Evolutionary conservation across 1,284 basidiomycete species (phyloP).

Genomic region (Ustilago hordei): DNA sequence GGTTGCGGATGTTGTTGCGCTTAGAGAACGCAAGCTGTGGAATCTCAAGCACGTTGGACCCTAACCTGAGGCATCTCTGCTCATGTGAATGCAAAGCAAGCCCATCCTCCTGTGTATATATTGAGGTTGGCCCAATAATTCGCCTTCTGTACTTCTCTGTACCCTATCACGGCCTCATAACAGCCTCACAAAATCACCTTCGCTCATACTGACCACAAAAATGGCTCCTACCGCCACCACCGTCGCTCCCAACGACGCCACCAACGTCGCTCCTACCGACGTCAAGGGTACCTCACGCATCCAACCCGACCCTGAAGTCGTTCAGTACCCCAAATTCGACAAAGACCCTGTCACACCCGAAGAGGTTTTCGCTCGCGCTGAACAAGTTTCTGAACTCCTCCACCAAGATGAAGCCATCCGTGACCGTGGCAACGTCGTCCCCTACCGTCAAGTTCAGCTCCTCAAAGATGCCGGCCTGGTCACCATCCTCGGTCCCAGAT

Average conservation of each 20-base stretch:
- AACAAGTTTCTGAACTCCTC: slow-evolving; percentile 62
- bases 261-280: slow-evolving; percentile 10
- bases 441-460: slow-evolving; percentile 66
- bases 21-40: background rate
- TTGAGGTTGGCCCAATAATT: background rate
- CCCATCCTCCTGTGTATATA: background rate
- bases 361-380: slow-evolving; percentile 61
- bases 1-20: background rate
- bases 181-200: background rate
- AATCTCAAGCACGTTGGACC: background rate
- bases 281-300: slow-evolving; percentile 53
- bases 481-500: slow-evolving; percentile 62
- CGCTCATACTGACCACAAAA: background rate
- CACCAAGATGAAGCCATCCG: slow-evolving; percentile 64
- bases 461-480: slow-evolving; percentile 67
- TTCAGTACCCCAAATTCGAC: slow-evolving; percentile 59
- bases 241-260: slow-evolving; percentile 40
- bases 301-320: slow-evolving; percentile 60
- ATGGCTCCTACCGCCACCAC: slow-evolving; percentile 56
- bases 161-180: background rate
- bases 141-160: background rate
- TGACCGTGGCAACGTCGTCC: slow-evolving; percentile 67
- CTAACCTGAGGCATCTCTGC: background rate
- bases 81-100: background rate
- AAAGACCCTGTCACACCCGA: slow-evolving; percentile 53